Base-by-base conservation (phyloP, 306 rosid genomes). In the Quercus variabilis region DNA sequence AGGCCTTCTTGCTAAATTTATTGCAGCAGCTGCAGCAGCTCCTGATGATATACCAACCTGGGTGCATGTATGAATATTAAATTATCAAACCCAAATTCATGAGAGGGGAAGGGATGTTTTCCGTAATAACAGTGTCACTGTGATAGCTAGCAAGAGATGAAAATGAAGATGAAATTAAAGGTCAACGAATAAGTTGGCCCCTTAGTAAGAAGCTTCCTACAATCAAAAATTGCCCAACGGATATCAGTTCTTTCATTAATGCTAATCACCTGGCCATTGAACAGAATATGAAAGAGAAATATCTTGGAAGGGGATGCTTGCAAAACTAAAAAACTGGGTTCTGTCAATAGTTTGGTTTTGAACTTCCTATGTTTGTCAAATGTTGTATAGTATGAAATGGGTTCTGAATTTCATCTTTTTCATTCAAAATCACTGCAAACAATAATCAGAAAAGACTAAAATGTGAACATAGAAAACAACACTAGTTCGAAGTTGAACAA, bases 41-140 rank as follows among this genome's bases (percentile, higher is more conserved):
- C 99, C 99, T 20, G 97, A 94, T 76, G 97, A 94, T 78, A 92
- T 91, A 73, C 99, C 97, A 78, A 94, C 97, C 99, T 91, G 82
- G n/a, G 58, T 7, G 81, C 43, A 86, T 18, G 80, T 41, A 74
- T 71, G 31, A 82, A 74, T 28, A 59, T 83, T 41, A 69, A 80
- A 15, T 71, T 68, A 38, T 76, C 55, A 69, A 55, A 49, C 73
- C 68, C 73, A 69, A 18, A 56, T 75, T 70, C 25, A 46, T 57
- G 33, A 65, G 63, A 38, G 57, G 54, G 74, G 28, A 65, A 58
- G 26, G 1, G 67, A 67, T 55, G 15, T 55, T 77, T 64, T 54
- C 23, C 33, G 25, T 23, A 72, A 30, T 57, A 31, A 76, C 2
- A 20, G n/a, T 55, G 69, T 21, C 59, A 80, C 63, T 73, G 75